Evolutionary conservation across 1,139 yeast genomes (phyloP), one percentile per base, ranked within the genome.

Genomic region (Saccharomyces hybrid): DNA sequence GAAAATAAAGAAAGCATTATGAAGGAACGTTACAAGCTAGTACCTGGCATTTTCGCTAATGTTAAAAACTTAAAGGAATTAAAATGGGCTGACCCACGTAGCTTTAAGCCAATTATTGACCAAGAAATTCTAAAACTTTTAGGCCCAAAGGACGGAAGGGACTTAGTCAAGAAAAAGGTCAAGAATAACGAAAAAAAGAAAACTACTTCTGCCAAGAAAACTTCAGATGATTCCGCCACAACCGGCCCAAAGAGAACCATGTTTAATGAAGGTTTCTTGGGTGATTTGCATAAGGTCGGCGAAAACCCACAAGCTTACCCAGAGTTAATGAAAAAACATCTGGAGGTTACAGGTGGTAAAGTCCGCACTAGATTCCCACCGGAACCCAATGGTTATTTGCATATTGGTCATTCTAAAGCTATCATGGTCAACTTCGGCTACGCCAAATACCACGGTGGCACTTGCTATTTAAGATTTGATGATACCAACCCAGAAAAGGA

Each of bases 401-500:
- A 93, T 71, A 93, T 93, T 72, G 99, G 99, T 49, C 99, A 93
- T 71, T 87, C 97, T 51, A 95, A 95, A 75, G 99, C 99, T 52
- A 93, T 93, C 69, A 87, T 93, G 80, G 96, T 93, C 56, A 91
- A 93, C 71, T 93, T 93, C 71, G 98, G 98, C 14, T 93, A 79
- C 69, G 99, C 99, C 49, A 85, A 87, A 70, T 85, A 75, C 72
- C 79, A 90, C 70, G 79, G 81, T 57, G 99, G 99, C 60, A 78
- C 82, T 56, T 91, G 98, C 72, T 89, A 90, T 71, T 78, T 95
- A 69, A 82, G 99, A 71, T 95, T 83, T 64, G 99, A 95, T 72
- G 99, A 95, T 68, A 95, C 99, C 48, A 95, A 95, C 68, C 99
- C 99, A 2, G 98, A 91, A 73, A 97, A 97, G 49, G 99, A 95